phyloP scores from a whole-genome alignment of 371 early-diverging fungal genomes.

The Circinella minor region DNA sequence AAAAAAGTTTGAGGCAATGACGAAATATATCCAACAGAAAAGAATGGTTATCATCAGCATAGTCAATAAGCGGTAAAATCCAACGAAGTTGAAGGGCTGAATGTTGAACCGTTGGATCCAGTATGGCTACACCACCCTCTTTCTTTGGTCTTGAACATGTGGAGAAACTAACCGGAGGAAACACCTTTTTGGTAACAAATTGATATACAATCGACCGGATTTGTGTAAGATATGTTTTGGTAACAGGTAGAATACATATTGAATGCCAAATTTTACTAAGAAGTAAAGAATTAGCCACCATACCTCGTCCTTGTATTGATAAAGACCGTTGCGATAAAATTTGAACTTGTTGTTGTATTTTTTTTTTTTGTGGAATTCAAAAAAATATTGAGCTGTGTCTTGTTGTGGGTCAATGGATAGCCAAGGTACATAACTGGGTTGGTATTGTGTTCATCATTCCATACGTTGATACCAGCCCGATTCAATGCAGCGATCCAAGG shows the following conservation, averaged over 20 bases:
- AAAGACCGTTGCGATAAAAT: background rate
- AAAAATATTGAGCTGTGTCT: no score
- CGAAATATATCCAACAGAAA: background rate
- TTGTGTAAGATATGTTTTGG: background rate
- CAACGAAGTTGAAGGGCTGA: background rate
- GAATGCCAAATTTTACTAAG: constrained; percentile 9
- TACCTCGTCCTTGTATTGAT: constrained; percentile 1
- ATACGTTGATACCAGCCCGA: no score
- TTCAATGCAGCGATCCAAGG: no score
- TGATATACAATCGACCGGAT: background rate
- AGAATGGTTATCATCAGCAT: background rate
- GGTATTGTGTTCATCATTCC: no score
- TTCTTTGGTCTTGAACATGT: background rate
- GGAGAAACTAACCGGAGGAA: constrained; percentile 7
- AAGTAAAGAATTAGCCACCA: constrained; percentile 9
- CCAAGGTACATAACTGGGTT: no score
- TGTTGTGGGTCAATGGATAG: no score
- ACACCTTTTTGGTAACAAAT: background rate
- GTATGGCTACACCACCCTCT: background rate
- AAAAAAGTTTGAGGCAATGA: background rate
- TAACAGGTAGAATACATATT: background rate
- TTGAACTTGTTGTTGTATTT: no score
- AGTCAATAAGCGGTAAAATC: background rate
- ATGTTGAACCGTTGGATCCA: background rate
- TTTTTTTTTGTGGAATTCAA: no score